A percentile compares a stretch with the other conserved stretches of the same genome.
Evolutionary conservation across 2,329 filamentous ascomycete species (phyloP).

Genomic region (Tolypocladium album): DNA sequence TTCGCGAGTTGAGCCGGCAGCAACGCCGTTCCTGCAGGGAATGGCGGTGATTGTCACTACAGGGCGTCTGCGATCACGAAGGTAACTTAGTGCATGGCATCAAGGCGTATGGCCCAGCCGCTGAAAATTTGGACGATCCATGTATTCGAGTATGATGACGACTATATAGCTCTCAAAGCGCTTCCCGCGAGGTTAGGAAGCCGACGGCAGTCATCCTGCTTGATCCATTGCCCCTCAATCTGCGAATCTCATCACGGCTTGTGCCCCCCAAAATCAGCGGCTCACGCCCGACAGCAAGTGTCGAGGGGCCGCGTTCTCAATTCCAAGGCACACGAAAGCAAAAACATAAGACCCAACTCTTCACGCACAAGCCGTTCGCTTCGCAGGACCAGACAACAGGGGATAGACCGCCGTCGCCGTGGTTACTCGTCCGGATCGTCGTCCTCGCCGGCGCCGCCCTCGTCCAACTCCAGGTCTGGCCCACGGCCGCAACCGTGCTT

Average conservation of each 20-base stretch:
- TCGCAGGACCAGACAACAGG: conserved; percentile 54
- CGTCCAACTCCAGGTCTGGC: conserved; percentile 25
- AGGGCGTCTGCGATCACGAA: background rate
- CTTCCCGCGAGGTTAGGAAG: conserved; percentile 28
- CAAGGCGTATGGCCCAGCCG: background rate
- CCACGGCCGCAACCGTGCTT: conserved; percentile 17
- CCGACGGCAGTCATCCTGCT: conserved; percentile 51
- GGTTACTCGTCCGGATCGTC: conserved; percentile 54
- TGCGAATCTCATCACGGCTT: conserved; percentile 19
- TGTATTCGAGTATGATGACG: background rate
- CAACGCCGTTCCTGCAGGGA: background rate
- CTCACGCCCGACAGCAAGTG: background rate
- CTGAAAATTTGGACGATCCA: conserved; percentile 2
- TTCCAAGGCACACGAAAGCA: background rate
- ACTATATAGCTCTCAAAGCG: conserved; percentile 3
- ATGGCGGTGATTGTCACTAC: background rate
- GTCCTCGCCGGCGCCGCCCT: conserved; percentile 48
- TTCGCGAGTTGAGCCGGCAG: background rate
- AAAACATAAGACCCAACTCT: background rate
- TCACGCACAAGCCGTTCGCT: conserved; percentile 8
- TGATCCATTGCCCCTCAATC: conserved; percentile 50
- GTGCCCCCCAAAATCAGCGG: background rate
- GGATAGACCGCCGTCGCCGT: conserved; percentile 51
- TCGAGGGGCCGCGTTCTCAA: background rate
- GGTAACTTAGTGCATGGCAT: background rate